Percentiles rank a stretch among this genome's conserved stretches.
Evolutionary conservation across 1,284 basidiomycete species (phyloP).

Genomic region (Phylloporus sp.): DNA sequence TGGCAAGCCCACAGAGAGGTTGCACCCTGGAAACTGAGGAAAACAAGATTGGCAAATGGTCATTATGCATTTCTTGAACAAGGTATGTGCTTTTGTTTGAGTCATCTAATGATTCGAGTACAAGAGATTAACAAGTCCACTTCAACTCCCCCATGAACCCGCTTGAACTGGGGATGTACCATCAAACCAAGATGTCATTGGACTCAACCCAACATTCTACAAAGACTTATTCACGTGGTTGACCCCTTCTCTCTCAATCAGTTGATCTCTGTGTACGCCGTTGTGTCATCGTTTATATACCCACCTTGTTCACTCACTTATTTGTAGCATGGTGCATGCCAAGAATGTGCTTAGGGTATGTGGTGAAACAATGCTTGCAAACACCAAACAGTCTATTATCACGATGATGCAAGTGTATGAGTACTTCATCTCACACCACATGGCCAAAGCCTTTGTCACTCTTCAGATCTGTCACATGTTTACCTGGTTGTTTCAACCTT

Average conservation of each 20-base stretch:
- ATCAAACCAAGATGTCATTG: slow-evolving; percentile 99
- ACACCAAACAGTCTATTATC: slow-evolving; percentile 91
- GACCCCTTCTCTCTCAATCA: slow-evolving; percentile 87
- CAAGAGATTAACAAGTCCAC: slow-evolving; percentile 71
- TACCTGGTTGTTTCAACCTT: slow-evolving; percentile 97
- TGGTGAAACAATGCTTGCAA: slow-evolving; percentile 90
- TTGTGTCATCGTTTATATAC: background rate
- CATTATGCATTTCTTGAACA: slow-evolving; percentile 97
- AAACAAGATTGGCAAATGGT: slow-evolving; percentile 97
- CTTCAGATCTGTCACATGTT: slow-evolving; percentile 97
- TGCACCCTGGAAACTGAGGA: slow-evolving; percentile 92
- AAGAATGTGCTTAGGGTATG: slow-evolving; percentile 94
- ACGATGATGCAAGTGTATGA: slow-evolving; percentile 99
- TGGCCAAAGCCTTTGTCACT: slow-evolving; percentile 96
- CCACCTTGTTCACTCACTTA: background rate
- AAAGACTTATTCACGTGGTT: slow-evolving; percentile 94
- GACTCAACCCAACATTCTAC: slow-evolving; percentile 98
- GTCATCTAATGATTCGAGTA: background rate
- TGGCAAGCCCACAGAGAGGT: slow-evolving; percentile 93
- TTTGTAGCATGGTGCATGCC: slow-evolving; percentile 83
- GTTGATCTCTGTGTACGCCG: slow-evolving; percentile 86
- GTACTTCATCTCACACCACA: slow-evolving; percentile 96
- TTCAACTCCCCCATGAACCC: slow-evolving; percentile 97
- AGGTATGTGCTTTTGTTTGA: slow-evolving; percentile 53
- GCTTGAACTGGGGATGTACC: slow-evolving; percentile 98